Evolutionary conservation across 179 eudicot species (phyloP).

Genomic region (Pouteria campechiana): DNA sequence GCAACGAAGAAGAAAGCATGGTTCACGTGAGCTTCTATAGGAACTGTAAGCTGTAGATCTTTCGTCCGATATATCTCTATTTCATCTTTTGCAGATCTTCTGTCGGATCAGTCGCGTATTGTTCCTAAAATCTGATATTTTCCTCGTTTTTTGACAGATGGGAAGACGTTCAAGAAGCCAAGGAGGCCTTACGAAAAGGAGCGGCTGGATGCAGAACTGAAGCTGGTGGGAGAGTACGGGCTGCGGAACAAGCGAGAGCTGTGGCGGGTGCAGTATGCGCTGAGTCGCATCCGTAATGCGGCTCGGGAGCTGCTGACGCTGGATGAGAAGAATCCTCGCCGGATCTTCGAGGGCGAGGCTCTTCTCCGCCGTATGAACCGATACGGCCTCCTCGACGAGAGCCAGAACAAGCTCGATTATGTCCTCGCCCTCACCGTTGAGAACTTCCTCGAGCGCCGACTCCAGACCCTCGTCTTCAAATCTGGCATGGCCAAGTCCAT

Average conservation of each 20-base stretch:
- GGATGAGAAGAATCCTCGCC: conserved; percentile 79
- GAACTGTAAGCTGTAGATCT: conserved; percentile 39
- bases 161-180: conserved; percentile 84
- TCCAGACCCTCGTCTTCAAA: conserved; percentile 77
- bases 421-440: conserved; percentile 81
- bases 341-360: conserved; percentile 91
- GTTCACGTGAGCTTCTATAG: conserved; percentile 61
- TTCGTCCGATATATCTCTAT: background rate
- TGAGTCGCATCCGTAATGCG: conserved; percentile 70
- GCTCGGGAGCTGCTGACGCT: conserved; percentile 76
- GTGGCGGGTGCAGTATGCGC: conserved; percentile 78
- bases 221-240: conserved; percentile 84
- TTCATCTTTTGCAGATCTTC: background rate
- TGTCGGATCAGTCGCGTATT: background rate
- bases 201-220: conserved; percentile 74
- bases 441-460: conserved; percentile 76
- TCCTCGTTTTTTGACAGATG: conserved; percentile 22
- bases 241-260: conserved; percentile 79
- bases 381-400: conserved; percentile 65
- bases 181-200: conserved; percentile 88
- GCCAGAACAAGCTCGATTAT: conserved; percentile 84
- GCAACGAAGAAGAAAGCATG: too few species aligned
- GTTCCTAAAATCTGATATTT: background rate
- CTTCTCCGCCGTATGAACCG: conserved; percentile 72
- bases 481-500: conserved; percentile 92